A percentile compares a stretch with the other conserved stretches of the same genome.
These are phyloP conservation scores for Trichosporon inkin DNA, from an alignment of 1,284 basidiomycete species.

Conservation along the genomic window DNA sequence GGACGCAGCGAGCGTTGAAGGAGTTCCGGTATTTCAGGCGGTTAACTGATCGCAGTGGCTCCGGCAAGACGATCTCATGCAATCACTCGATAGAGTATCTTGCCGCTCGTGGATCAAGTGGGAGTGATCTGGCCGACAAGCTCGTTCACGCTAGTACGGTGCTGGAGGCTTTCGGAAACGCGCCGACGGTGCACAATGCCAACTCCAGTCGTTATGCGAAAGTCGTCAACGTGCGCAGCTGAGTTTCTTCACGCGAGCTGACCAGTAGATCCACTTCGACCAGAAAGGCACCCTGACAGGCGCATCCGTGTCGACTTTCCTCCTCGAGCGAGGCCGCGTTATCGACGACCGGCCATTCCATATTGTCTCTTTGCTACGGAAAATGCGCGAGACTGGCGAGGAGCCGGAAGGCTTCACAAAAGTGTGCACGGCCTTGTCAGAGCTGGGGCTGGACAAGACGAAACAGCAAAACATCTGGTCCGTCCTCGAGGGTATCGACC, in stretches of 20 bases:
- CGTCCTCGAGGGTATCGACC: constrained; percentile 19
- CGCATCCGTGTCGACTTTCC: constrained; percentile 22
- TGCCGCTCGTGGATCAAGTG: constrained; percentile 14
- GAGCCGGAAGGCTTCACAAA: constrained; percentile 12
- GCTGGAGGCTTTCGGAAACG: constrained; percentile 24
- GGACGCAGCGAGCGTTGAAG: no score
- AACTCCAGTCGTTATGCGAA: constrained; percentile 26
- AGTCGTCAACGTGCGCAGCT: constrained; percentile 21
- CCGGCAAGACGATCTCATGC: constrained; percentile 24
- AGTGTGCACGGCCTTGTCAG: constrained; percentile 13
- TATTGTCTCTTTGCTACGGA: constrained; percentile 19
- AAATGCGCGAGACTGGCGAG: constrained; percentile 13
- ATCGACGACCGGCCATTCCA: constrained; percentile 21
- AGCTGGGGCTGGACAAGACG: constrained; percentile 14
- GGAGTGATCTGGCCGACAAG: constrained; percentile 12
- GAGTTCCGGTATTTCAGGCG: no score
- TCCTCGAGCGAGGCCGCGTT: constrained; percentile 24
- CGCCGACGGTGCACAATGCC: constrained; percentile 21
- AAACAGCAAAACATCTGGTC: constrained; percentile 19
- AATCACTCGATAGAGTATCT: constrained; percentile 24
- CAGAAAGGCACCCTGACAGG: constrained; percentile 11
- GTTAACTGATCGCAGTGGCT: constrained; percentile 13
- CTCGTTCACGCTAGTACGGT: constrained; percentile 18
- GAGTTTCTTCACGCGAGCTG: neutral
- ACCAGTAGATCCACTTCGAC: constrained; percentile 20